A percentile compares a stretch with the other conserved stretches of the same genome.
phyloP scores from a whole-genome alignment of 306 rosid species.

The Cicer pinnatifidum region DNA sequence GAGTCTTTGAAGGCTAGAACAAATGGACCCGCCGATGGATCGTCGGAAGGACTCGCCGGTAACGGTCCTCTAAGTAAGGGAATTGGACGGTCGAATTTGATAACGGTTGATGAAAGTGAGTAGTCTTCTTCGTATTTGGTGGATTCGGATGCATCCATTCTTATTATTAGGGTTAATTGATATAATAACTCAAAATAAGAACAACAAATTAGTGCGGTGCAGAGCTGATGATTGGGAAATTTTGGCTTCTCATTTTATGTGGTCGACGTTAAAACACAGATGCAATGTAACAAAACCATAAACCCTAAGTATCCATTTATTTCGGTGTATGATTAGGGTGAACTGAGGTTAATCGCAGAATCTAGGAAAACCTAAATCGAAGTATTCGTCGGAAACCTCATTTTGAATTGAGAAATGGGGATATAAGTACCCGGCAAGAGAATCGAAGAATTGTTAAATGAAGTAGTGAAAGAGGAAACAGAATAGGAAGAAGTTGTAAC shows the following conservation, averaged over 20 bases:
- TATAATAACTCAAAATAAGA: background rate
- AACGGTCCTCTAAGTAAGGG: constrained; percentile 73
- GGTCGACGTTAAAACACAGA: background rate
- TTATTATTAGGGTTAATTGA: constrained; percentile 36
- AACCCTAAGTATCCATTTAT: constrained; percentile 43
- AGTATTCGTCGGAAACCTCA: constrained; percentile 10
- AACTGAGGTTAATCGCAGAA: constrained; percentile 20
- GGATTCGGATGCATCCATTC: constrained; percentile 45
- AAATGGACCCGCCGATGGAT: constrained; percentile 54
- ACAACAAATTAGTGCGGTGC: too few species aligned
- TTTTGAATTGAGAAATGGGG: background rate
- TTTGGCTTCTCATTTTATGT: too few species aligned
- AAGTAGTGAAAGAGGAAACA: background rate
- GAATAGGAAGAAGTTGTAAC: background rate
- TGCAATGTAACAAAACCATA: constrained; percentile 50
- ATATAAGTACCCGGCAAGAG: background rate
- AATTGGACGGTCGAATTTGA: constrained; percentile 60
- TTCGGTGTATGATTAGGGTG: background rate
- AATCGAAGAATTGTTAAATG: background rate
- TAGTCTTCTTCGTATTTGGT: constrained; percentile 55
- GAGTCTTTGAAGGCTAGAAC: constrained; percentile 71
- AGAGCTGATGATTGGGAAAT: too few species aligned
- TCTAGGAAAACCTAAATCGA: constrained; percentile 20
- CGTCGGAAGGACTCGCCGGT: constrained; percentile 51
- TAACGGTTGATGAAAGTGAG: constrained; percentile 59